Percentiles rank a stretch among this genome's conserved stretches.
Conservation (phyloP, 257 asterid species). For the Rauvolfia tetraphylla region DNA sequence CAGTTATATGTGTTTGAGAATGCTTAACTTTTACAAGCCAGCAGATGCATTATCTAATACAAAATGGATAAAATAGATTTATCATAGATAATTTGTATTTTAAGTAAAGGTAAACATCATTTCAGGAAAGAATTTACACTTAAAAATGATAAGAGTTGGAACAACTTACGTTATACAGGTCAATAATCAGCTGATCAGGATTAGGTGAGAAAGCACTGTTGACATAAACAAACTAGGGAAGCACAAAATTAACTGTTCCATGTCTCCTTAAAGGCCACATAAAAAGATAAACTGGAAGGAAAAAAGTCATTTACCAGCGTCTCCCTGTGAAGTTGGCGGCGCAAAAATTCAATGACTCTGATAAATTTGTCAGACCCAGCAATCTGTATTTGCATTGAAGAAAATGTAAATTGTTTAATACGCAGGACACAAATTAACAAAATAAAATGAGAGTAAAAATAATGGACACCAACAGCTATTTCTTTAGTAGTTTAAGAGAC, state of each 20-base stretch:
- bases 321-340: constrained; percentile 94
- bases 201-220: constrained; percentile 97
- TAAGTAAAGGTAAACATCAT: not conserved
- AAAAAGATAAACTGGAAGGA: not conserved
- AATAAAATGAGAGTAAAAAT: not conserved
- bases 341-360: constrained; percentile 84
- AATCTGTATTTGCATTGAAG: constrained; percentile 43
- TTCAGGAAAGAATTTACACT: not conserved
- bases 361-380: constrained; percentile 84
- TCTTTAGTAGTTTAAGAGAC: not conserved
- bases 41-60: not conserved
- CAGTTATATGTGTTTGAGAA: not conserved
- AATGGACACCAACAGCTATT: not conserved
- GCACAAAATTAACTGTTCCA: constrained; percentile 18
- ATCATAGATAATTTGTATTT: not conserved
- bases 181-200: constrained; percentile 82
- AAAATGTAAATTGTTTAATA: not conserved
- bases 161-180: constrained; percentile 72
- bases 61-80: not conserved
- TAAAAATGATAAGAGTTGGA: not conserved
- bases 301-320: constrained; percentile 50
- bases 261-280: not conserved
- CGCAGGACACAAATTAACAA: not conserved
- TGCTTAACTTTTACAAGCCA: not conserved
- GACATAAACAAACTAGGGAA: constrained; percentile 78